Conservation (phyloP, 2,329 filamentous ascomycete genomes). For the Hypoxylon sp. region DNA sequence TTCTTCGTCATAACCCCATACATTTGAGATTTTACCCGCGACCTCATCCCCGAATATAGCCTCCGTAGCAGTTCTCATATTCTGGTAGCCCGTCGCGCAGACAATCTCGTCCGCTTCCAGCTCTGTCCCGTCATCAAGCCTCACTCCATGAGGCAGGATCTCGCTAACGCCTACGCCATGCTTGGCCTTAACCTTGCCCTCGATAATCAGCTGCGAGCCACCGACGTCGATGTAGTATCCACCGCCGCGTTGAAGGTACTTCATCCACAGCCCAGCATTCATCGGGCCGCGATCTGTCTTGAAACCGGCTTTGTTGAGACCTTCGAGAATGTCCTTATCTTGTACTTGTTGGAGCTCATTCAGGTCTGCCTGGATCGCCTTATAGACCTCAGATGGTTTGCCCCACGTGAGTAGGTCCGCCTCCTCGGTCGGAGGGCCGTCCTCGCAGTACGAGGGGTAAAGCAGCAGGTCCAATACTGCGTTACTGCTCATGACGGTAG, state of each 20-base stretch:
- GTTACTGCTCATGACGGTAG: slow-evolving; percentile 67
- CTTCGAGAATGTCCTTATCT: slow-evolving; percentile 61
- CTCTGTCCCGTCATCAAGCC: slow-evolving; percentile 64
- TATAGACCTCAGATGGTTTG: slow-evolving; percentile 71
- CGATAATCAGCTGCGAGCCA: slow-evolving; percentile 66
- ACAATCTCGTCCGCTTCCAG: slow-evolving; percentile 71
- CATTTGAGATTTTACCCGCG: slow-evolving; percentile 69
- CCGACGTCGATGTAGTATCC: slow-evolving; percentile 74
- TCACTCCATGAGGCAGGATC: slow-evolving; percentile 60
- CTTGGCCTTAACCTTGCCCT: slow-evolving; percentile 70
- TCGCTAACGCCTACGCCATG: slow-evolving; percentile 64
- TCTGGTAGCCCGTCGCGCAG: slow-evolving; percentile 71
- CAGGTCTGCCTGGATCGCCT: slow-evolving; percentile 67
- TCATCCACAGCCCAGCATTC: slow-evolving; percentile 67
- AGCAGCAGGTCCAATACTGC: slow-evolving; percentile 68
- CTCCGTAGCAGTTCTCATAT: slow-evolving; percentile 76
- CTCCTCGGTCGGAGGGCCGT: slow-evolving; percentile 73
- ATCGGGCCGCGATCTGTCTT: slow-evolving; percentile 70
- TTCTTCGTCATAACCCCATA: slow-evolving; percentile 73
- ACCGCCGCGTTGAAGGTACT: slow-evolving; percentile 73
- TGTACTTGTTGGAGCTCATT: slow-evolving; percentile 57
- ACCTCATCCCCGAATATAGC: slow-evolving; percentile 74
- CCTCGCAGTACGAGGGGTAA: slow-evolving; percentile 65
- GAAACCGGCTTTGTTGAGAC: slow-evolving; percentile 70
- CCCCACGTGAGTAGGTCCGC: slow-evolving; percentile 74